Conservation (phyloP, 2,329 filamentous ascomycete species). For the Colletotrichum graminicola region DNA sequence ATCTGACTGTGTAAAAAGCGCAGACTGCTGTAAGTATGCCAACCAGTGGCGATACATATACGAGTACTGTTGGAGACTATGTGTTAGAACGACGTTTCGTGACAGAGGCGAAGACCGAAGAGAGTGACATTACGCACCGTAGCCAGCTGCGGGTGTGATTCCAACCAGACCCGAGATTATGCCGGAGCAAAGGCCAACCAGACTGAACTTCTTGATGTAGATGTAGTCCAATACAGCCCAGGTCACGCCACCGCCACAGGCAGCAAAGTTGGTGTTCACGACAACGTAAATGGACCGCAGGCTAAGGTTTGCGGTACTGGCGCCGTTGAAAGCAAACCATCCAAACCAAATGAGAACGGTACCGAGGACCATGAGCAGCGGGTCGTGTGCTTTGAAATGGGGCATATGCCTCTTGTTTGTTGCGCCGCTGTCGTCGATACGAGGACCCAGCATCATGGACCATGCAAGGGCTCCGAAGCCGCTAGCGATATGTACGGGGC, state of each 20-base stretch:
- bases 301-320: conserved; percentile 62
- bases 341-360: conserved; percentile 76
- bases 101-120: not conserved
- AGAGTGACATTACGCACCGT: conserved; percentile 44
- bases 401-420: conserved; percentile 53
- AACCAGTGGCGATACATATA: conserved; percentile 64
- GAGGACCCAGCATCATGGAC: conserved; percentile 72
- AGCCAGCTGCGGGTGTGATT: conserved; percentile 85
- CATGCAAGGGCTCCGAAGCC: conserved; percentile 75
- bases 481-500: conserved; percentile 73
- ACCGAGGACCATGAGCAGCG: conserved; percentile 72
- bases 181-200: conserved; percentile 83
- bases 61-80: conserved; percentile 51
- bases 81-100: not conserved
- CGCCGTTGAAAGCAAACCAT: conserved; percentile 67
- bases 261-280: conserved; percentile 70
- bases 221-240: conserved; percentile 67
- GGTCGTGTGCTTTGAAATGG: conserved; percentile 69
- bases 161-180: conserved; percentile 89
- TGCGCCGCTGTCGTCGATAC: conserved; percentile 61
- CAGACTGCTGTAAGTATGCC: conserved; percentile 63
- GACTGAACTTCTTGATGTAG: conserved; percentile 60
- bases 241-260: conserved; percentile 64
- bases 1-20: conserved; percentile 60
- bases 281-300: conserved; percentile 66